Conservation (phyloP, 2,329 filamentous ascomycete species). For the Hortaea werneckii region DNA sequence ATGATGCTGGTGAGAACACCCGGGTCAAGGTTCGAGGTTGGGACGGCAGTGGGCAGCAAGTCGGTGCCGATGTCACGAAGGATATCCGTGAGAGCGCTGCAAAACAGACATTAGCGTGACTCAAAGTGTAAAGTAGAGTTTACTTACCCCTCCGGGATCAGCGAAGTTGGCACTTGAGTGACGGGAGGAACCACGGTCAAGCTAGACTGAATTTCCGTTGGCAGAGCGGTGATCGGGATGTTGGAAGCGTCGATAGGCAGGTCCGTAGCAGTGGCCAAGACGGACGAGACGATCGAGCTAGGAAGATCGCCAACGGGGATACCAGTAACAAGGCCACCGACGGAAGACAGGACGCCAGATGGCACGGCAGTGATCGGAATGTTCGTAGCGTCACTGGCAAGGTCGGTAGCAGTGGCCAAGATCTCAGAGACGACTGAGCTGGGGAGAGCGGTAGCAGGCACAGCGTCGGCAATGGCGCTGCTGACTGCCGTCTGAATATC, state of each 20-base stretch:
- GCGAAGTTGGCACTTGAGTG: too few relatives aligned
- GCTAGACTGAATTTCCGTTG: background rate
- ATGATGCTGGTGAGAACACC: too few relatives aligned
- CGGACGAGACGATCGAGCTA: background rate
- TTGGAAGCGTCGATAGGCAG: background rate
- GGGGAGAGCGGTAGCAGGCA: background rate
- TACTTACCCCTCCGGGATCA: too few relatives aligned
- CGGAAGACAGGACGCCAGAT: background rate
- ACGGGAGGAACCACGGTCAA: too few relatives aligned
- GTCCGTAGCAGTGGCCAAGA: background rate
- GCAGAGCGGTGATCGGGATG: background rate
- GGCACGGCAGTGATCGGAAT: background rate
- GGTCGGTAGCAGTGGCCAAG: background rate
- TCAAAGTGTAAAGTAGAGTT: too few relatives aligned
- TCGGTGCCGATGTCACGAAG: too few relatives aligned
- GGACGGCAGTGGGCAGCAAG: background rate
- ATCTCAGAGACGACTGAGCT: background rate
- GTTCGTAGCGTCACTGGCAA: background rate
- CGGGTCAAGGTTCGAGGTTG: background rate
- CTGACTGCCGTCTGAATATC: background rate
- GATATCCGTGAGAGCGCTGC: too few relatives aligned
- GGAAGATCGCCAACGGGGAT: background rate
- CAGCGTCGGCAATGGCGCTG: background rate
- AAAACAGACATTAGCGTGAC: too few relatives aligned
- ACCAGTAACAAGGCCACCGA: background rate